These are phyloP conservation scores for Gaeumannomyces tritici DNA, from an alignment of 2,329 filamentous ascomycete species.

Conservation along the genomic window DNA sequence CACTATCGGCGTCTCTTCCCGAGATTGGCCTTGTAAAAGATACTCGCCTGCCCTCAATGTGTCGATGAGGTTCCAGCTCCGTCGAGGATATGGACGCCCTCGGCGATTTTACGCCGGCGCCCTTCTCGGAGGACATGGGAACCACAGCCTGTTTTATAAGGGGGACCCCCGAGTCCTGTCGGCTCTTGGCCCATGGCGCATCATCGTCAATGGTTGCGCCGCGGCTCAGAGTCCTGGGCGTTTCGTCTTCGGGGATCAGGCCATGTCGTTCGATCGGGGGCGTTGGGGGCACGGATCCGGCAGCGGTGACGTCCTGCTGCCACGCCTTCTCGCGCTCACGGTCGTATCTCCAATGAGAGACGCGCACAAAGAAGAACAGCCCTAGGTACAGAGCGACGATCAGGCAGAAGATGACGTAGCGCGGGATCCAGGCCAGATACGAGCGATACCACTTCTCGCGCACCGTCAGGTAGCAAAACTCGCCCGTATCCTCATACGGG, in stretches of 20 bases:
- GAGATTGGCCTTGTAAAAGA: background rate
- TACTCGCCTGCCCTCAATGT: background rate
- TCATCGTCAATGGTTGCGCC: background rate
- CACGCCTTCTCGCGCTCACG: background rate
- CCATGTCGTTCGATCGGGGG: background rate
- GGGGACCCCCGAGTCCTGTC: background rate
- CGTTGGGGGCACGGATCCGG: background rate
- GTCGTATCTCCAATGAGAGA: constrained; percentile 1
- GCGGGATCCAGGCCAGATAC: constrained; percentile 62
- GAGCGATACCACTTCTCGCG: constrained; percentile 60
- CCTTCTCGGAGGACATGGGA: background rate
- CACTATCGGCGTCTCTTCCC: background rate
- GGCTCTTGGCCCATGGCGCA: background rate
- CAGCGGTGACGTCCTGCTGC: background rate
- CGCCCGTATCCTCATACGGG: constrained; percentile 53
- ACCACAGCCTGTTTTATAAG: background rate
- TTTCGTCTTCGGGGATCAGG: background rate
- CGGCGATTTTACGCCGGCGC: background rate
- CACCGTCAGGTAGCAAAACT: constrained; percentile 61
- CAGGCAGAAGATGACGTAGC: constrained; percentile 56
- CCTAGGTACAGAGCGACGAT: constrained; percentile 57
- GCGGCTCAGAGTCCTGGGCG: background rate
- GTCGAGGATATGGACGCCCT: background rate
- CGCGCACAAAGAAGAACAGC: constrained; percentile 59
- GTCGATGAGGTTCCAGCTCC: background rate